Evolutionary conservation across 139 green algal genomes (phyloP).

Genomic region (Trebouxia sp.): DNA sequence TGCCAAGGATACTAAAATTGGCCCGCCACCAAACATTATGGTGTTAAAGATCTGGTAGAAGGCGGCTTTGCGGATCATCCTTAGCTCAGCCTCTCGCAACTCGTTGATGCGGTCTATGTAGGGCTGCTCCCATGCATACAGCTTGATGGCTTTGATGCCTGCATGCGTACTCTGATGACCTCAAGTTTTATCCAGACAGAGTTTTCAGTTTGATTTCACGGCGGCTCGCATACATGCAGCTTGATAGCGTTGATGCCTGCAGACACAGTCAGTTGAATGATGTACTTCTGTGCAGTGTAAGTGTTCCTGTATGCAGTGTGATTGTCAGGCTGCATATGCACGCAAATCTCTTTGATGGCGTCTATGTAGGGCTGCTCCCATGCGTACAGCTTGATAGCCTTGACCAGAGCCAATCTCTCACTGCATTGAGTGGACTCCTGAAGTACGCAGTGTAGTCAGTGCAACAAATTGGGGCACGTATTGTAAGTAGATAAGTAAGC

Average conservation of each 20-base stretch:
- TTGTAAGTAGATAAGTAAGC: too few relatives aligned
- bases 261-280: too few relatives aligned
- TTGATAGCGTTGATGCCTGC: constrained; percentile 88
- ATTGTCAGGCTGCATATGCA: too few relatives aligned
- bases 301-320: too few relatives aligned
- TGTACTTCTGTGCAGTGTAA: too few relatives aligned
- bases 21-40: constrained; percentile 33
- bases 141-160: constrained; percentile 94
- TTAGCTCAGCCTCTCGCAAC: constrained; percentile 75
- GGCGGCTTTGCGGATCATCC: constrained; percentile 38
- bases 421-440: too few relatives aligned
- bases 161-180: too few relatives aligned
- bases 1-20: constrained; percentile 53
- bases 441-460: too few relatives aligned
- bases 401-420: too few relatives aligned
- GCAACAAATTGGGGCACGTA: too few relatives aligned
- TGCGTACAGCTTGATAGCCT: constrained; percentile 94
- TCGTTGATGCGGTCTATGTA: constrained; percentile 76
- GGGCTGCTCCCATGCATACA: constrained; percentile 88
- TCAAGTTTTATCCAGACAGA: too few relatives aligned
- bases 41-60: constrained; percentile 37
- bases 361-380: constrained; percentile 85
- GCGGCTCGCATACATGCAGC: constrained; percentile 88
- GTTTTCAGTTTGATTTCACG: too few relatives aligned
- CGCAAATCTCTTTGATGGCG: constrained; percentile 65